These are phyloP conservation scores for Cladobotryum mycophilum DNA, from an alignment of 2,329 filamentous ascomycete species.

Conservation along the genomic window DNA sequence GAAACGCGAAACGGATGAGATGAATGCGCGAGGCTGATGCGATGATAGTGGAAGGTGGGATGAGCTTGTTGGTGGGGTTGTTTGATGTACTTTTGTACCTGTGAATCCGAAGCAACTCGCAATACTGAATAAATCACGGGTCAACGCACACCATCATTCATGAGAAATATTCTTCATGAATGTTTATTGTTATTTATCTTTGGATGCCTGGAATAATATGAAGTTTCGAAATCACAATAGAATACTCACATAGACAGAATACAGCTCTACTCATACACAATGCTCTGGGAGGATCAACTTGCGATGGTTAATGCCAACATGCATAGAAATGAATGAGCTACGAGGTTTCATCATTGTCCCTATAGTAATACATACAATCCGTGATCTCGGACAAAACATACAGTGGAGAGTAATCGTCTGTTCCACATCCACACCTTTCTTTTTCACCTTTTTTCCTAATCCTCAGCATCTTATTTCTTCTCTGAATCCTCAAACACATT, in stretches of 20 bases:
- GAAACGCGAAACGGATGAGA: neutral
- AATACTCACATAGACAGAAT: no score
- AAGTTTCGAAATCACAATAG: no score
- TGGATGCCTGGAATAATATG: no score
- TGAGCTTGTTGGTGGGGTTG: slow-evolving; percentile 8
- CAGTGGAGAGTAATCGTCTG: slow-evolving; percentile 40
- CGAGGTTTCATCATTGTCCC: neutral
- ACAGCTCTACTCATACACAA: no score
- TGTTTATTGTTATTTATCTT: no score
- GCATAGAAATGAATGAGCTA: neutral
- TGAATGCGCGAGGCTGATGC: slow-evolving; percentile 4
- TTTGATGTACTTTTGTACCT: neutral
- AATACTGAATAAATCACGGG: no score
- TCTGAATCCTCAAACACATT: slow-evolving; percentile 63
- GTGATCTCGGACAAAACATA: slow-evolving; percentile 27
- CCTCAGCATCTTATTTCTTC: slow-evolving; percentile 34
- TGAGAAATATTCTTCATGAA: no score
- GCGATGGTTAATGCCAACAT: no score
- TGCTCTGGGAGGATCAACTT: no score
- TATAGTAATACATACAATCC: neutral
- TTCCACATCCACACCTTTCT: slow-evolving; percentile 12
- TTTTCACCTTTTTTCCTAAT: slow-evolving; percentile 5
- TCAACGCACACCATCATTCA: no score
- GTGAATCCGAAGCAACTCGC: neutral
- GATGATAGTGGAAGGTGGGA: slow-evolving; percentile 9